These are phyloP conservation scores for Solanum virginianum DNA, from an alignment of 257 asterid species.

Conservation along the genomic window DNA sequence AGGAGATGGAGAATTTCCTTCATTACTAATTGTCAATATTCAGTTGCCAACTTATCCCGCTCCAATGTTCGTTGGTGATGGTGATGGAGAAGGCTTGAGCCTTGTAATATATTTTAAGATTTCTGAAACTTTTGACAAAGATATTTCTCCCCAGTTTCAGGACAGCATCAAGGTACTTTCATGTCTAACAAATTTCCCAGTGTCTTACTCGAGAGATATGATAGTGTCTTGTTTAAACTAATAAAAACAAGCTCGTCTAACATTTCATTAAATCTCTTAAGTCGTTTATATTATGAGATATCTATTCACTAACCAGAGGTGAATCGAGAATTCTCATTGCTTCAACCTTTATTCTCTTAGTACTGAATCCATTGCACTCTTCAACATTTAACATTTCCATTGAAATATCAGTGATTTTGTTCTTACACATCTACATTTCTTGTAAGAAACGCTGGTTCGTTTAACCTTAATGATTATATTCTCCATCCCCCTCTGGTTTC, in stretches of 20 bases:
- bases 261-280: background rate
- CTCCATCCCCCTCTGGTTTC: background rate
- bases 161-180: slow-evolving; percentile 57
- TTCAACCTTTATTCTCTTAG: background rate
- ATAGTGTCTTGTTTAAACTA: background rate
- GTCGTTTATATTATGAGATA: background rate
- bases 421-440: background rate
- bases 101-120: slow-evolving; percentile 78
- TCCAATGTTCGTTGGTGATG: slow-evolving; percentile 73
- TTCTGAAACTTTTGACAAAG: slow-evolving; percentile 54
- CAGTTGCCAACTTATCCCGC: slow-evolving; percentile 90
- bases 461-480: background rate
- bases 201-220: background rate
- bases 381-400: background rate
- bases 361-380: background rate
- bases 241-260: background rate
- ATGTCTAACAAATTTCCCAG: background rate
- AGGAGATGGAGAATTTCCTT: slow-evolving; percentile 49
- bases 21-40: slow-evolving; percentile 73
- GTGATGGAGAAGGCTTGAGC: slow-evolving; percentile 90
- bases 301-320: background rate
- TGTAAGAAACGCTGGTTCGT: background rate
- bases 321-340: background rate
- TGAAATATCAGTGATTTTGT: background rate
- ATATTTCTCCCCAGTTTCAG: slow-evolving; percentile 59